A percentile compares a stretch with the other conserved stretches of the same genome.
phyloP scores from a whole-genome alignment of 306 rosid species.

The Cajanus cajan region DNA sequence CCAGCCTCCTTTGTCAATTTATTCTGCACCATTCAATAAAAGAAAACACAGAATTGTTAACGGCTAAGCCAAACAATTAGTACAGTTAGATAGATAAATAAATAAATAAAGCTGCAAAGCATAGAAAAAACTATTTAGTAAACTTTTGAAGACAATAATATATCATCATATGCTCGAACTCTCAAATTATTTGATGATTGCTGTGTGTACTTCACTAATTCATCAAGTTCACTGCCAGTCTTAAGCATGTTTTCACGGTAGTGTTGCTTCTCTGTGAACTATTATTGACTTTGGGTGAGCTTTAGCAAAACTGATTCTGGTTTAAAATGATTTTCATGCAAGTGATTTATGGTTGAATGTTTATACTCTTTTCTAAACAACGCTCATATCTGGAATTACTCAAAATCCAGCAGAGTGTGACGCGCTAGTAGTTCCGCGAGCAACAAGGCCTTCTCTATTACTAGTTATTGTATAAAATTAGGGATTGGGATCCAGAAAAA shows the following conservation, averaged over 20 bases:
- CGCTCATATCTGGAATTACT: background rate
- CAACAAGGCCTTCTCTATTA: background rate
- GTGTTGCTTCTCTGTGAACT: background rate
- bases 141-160: background rate
- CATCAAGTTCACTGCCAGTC: background rate
- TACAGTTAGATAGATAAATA: background rate
- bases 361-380: background rate
- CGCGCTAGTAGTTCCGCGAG: background rate
- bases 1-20: conserved; percentile 54
- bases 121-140: background rate
- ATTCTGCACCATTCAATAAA: conserved; percentile 49
- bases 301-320: background rate
- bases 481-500: background rate
- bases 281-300: no score
- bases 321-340: background rate
- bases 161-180: background rate
- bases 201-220: background rate
- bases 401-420: no score
- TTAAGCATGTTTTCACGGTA: background rate
- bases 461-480: background rate
- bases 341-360: background rate
- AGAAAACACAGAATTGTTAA: background rate
- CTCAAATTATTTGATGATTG: background rate
- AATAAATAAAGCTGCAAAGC: background rate
- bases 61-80: background rate